A percentile compares a stretch with the other conserved stretches of the same genome.
These are phyloP conservation scores for Eucalyptus lansdowneana DNA, from an alignment of 345 rosid species.

Conservation along the genomic window DNA sequence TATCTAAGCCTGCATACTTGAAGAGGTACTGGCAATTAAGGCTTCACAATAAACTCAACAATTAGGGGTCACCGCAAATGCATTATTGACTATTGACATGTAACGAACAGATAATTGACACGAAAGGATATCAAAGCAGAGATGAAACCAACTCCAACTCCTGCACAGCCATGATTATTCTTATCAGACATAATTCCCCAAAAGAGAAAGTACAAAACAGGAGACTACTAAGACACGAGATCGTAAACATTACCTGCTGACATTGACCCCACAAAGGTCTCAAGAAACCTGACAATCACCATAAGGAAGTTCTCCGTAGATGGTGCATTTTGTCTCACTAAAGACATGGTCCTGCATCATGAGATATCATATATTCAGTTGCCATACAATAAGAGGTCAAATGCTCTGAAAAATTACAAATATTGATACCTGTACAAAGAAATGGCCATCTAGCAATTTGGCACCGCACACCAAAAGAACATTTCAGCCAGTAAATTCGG, in stretches of 20 bases:
- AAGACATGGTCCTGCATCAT: conserved; percentile 84
- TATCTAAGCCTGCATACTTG: conserved; percentile 96
- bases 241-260: conserved; percentile 55
- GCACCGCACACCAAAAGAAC: conserved; percentile 5
- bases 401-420: neutral
- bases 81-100: neutral
- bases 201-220: neutral
- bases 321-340: conserved; percentile 57
- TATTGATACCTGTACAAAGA: conserved; percentile 81
- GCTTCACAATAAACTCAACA: conserved; percentile 19
- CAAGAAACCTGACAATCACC: conserved; percentile 87
- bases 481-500: neutral
- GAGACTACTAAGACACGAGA: neutral
- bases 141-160: conserved; percentile 94
- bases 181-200: neutral
- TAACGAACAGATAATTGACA: neutral
- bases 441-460: conserved; percentile 69
- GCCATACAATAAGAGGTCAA: neutral
- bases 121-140: conserved; percentile 95
- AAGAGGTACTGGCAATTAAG: conserved; percentile 88
- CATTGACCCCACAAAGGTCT: conserved; percentile 95
- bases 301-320: conserved; percentile 69
- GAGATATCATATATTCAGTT: neutral
- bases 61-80: neutral
- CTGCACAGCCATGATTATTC: conserved; percentile 21